These are phyloP conservation scores for Pseudogymnoascus sp. DNA, from an alignment of 2,329 filamentous ascomycete species.

Conservation along the genomic window DNA sequence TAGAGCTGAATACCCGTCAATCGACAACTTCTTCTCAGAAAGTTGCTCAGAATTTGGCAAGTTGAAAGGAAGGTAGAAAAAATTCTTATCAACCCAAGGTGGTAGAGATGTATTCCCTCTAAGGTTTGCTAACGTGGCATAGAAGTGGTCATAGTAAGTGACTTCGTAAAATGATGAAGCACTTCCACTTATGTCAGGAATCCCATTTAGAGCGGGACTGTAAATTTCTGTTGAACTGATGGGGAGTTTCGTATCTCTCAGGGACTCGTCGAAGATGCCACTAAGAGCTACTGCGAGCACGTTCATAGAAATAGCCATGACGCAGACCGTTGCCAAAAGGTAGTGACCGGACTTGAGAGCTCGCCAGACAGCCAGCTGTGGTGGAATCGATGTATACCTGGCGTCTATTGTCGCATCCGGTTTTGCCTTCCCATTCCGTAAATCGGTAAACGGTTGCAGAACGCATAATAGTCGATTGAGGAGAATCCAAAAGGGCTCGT, in stretches of 20 bases:
- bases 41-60: background rate
- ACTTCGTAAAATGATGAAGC: background rate
- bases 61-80: conserved; percentile 42
- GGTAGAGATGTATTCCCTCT: conserved; percentile 37
- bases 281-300: conserved; percentile 45
- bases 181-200: background rate
- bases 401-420: conserved; percentile 35
- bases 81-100: conserved; percentile 39
- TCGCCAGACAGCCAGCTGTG: conserved; percentile 41
- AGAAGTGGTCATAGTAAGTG: conserved; percentile 31
- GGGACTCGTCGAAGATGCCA: conserved; percentile 41
- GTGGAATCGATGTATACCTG: conserved; percentile 47
- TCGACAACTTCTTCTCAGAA: background rate
- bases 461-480: conserved; percentile 46
- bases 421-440: conserved; percentile 35
- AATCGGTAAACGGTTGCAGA: conserved; percentile 46
- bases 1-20: conserved; percentile 19
- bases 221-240: background rate
- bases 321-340: conserved; percentile 39
- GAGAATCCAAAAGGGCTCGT: conserved; percentile 50
- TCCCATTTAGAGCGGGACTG: conserved; percentile 12
- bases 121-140: conserved; percentile 39
- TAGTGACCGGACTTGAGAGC: conserved; percentile 40
- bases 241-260: background rate
- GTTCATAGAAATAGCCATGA: conserved; percentile 43